Percentiles rank a stretch among this genome's conserved stretches.
Conservation (phyloP, 176 grass and related monocot species). For the sorghum (Sorghum bicolor) region DNA sequence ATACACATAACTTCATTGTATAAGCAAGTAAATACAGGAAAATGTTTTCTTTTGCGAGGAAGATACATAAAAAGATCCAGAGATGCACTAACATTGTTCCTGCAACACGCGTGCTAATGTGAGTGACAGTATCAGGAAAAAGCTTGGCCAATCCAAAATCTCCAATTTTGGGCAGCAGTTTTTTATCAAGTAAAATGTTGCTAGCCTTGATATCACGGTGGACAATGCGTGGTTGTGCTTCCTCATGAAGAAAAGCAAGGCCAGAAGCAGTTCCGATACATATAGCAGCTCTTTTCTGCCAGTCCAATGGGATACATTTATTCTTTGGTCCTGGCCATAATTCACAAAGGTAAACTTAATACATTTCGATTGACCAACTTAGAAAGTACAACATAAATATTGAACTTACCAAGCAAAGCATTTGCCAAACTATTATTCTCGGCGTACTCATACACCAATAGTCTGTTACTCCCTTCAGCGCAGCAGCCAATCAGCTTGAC, state of each 20-base stretch:
- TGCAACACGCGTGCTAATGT: conserved; percentile 68
- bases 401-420: conserved; percentile 60
- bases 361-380: neutral
- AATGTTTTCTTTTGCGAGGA: neutral
- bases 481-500: conserved; percentile 66
- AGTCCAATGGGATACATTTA: conserved; percentile 53
- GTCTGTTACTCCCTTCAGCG: conserved; percentile 30
- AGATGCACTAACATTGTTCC: conserved; percentile 58
- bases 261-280: conserved; percentile 61
- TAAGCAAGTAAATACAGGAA: conserved; percentile 11
- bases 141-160: conserved; percentile 70
- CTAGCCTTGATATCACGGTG: conserved; percentile 77
- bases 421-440: conserved; percentile 63
- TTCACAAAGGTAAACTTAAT: conserved; percentile 21
- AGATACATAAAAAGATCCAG: neutral
- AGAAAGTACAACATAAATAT: conserved; percentile 1
- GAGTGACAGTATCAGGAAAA: conserved; percentile 60
- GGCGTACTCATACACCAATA: conserved; percentile 56
- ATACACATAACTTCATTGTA: conserved; percentile 14
- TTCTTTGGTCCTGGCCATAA: conserved; percentile 51
- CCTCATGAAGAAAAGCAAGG: conserved; percentile 70
- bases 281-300: conserved; percentile 54
- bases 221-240: conserved; percentile 61
- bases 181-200: conserved; percentile 64
- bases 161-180: conserved; percentile 58